A percentile compares a stretch with the other conserved stretches of the same genome.
Evolutionary conservation across 768 basidiomycete genomes (phyloP).

Genomic region (Leccinum broughii): DNA sequence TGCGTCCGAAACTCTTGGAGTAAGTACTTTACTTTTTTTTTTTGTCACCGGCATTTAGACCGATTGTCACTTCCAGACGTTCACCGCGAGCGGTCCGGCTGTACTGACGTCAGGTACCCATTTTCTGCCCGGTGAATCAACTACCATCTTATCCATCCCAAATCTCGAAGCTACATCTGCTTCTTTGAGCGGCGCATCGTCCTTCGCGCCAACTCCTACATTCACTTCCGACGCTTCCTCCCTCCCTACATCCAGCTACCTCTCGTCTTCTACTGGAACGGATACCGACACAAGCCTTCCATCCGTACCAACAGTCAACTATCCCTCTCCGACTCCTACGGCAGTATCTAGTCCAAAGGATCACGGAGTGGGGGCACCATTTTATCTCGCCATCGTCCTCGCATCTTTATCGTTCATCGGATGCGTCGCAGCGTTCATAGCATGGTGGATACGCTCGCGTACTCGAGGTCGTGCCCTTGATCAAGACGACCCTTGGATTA

Average conservation of each 20-base stretch:
- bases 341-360: conserved; percentile 20
- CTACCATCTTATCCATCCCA: conserved; percentile 14
- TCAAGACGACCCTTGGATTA: conserved; percentile 32
- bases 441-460: conserved; percentile 49
- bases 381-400: conserved; percentile 53
- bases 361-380: conserved; percentile 36
- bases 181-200: conserved; percentile 1
- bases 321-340: conserved; percentile 27
- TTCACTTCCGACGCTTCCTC: neutral
- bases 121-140: neutral
- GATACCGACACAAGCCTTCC: conserved; percentile 24
- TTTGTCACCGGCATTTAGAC: neutral
- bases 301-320: conserved; percentile 24
- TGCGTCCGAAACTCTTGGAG: conserved; percentile 1
- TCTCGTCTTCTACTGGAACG: conserved; percentile 7
- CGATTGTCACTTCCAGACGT: conserved; percentile 12
- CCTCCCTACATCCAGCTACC: conserved; percentile 7
- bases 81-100: conserved; percentile 3
- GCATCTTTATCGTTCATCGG: conserved; percentile 48
- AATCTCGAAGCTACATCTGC: conserved; percentile 23
- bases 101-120: conserved; percentile 4
- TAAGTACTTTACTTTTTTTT: conserved; percentile 7
- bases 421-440: conserved; percentile 46
- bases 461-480: conserved; percentile 38
- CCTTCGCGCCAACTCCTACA: conserved; percentile 8